phyloP scores from a whole-genome alignment of 345 rosid genomes.

The Populus tremula region DNA sequence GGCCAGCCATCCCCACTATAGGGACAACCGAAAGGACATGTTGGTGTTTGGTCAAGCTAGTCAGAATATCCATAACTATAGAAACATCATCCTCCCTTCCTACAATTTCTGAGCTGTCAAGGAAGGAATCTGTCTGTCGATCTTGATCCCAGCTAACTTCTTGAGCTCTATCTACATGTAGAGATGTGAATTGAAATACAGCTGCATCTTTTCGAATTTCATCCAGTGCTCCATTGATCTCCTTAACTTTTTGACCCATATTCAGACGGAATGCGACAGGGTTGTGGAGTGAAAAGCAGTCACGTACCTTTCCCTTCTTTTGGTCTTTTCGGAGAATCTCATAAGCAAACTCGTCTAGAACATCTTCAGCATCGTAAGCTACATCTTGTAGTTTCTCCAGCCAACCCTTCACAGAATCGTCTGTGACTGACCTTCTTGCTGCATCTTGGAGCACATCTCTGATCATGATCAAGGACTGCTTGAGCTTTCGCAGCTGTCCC shows the following conservation, averaged over 20 bases:
- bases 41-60: not conserved
- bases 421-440: not conserved
- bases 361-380: slow-evolving; percentile 11
- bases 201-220: not conserved
- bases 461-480: too few species aligned
- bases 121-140: not conserved
- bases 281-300: not conserved
- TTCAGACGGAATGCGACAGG: not conserved
- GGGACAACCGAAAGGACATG: not conserved
- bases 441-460: not conserved
- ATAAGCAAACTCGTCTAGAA: slow-evolving; percentile 1
- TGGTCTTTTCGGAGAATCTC: not conserved
- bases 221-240: not conserved
- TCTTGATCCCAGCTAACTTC: too few species aligned
- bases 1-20: slow-evolving; percentile 26
- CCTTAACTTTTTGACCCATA: not conserved
- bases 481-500: not conserved
- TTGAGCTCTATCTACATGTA: not conserved
- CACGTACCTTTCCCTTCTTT: not conserved
- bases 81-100: slow-evolving; percentile 18
- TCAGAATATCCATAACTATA: not conserved
- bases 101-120: not conserved
- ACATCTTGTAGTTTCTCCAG: not conserved
- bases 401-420: not conserved
- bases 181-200: not conserved